Base-by-base conservation (phyloP, 2,329 filamentous ascomycete genomes). In the Fusarium devonianum region DNA sequence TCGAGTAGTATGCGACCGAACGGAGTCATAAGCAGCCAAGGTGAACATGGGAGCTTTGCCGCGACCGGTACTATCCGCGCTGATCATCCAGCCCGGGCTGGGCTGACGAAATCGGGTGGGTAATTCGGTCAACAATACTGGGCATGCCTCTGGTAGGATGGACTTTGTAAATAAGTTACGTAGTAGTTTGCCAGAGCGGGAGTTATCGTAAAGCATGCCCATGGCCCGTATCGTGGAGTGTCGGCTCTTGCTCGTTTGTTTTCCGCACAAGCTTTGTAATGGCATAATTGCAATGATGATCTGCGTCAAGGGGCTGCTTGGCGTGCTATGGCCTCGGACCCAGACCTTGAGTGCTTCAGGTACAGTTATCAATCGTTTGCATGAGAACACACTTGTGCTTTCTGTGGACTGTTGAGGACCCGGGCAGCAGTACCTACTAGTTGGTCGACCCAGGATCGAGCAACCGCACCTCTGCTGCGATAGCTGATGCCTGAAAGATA, bases 201-300 rank as follows among this genome's bases (percentile, higher is more conserved):
- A 35, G 30, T 28, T 33, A n/a, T n/a, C n/a, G n/a, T n/a, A n/a
- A n/a, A n/a, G n/a, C n/a, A n/a, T n/a, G n/a, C n/a, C n/a, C n/a
- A 36, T 22, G 34, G 32, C 32, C 26, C n/a, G 16, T 41, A 30
- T 39, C 26, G 14, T 21, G 13, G 23, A 36, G 29, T 12, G 28
- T 29, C 37, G 22, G 23, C 32, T 18, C 13, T 23, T 30, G 9
- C 16, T 17, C 22, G 12, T 22, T 28, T n/a, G 17, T 41, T 37
- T 16, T 8, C 30, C n/a, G n/a, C n/a, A n/a, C n/a, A n/a, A n/a
- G n/a, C n/a, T n/a, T n/a, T 28, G 16, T 33, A 45, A 22, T 43
- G 30, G 23, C 45, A 36, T 51, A 30, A 30, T 33, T 35, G 22
- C 40, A 16, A 43, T 59, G 26, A 22, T 36, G 55, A 58, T 56